Percentiles rank a stretch among this genome's conserved stretches.
Evolutionary conservation across 768 basidiomycete species (phyloP).

Genomic region (Leucocoprinus sp.): DNA sequence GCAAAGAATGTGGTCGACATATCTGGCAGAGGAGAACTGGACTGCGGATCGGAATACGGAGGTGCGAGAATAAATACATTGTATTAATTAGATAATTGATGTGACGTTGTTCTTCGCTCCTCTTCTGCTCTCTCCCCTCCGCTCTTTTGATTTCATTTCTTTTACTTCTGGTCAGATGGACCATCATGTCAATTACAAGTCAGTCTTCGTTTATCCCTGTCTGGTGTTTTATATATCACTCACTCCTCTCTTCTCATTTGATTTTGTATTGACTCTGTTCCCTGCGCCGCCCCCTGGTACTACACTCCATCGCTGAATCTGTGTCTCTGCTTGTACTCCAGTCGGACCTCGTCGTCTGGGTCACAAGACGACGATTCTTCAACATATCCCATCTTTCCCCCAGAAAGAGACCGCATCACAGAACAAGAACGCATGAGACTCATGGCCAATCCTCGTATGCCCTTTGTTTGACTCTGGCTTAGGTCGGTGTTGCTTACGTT

Average conservation of each 20-base stretch:
- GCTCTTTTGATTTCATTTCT: background rate
- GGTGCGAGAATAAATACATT: background rate
- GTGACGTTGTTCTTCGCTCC: background rate
- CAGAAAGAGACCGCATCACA: background rate
- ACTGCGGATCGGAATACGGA: background rate
- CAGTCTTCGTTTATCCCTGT: background rate
- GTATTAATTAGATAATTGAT: background rate
- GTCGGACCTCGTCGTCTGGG: slow-evolving; percentile 8
- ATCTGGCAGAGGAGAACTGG: background rate
- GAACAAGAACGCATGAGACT: slow-evolving; percentile 1
- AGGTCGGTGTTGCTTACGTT: too few relatives aligned
- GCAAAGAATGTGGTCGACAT: slow-evolving; percentile 7
- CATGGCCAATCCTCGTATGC: background rate
- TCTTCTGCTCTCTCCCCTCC: background rate
- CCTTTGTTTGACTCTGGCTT: background rate
- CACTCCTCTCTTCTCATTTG: background rate
- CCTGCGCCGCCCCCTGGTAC: background rate
- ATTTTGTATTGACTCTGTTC: background rate
- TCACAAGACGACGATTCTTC: slow-evolving; percentile 6
- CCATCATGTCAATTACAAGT: background rate
- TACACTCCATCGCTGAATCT: too few relatives aligned
- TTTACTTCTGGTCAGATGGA: slow-evolving; percentile 5
- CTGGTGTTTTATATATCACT: background rate
- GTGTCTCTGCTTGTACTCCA: too few relatives aligned
- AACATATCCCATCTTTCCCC: background rate